A percentile compares a stretch with the other conserved stretches of the same genome.
Evolutionary conservation across 2,329 filamentous ascomycete species (phyloP).

Genomic region (Cercospora brassicicola): DNA sequence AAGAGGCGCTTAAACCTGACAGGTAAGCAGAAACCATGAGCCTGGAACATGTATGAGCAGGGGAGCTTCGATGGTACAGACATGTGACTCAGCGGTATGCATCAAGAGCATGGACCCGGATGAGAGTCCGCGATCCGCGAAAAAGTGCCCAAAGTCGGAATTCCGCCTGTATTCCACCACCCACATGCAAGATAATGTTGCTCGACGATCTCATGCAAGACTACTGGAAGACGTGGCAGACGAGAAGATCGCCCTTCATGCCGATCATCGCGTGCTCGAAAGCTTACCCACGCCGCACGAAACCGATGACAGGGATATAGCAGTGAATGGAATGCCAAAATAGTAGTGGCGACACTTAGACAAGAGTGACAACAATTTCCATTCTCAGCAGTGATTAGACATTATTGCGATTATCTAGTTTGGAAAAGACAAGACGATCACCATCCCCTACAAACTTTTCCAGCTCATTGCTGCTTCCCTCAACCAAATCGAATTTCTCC

Average conservation of each 20-base stretch:
- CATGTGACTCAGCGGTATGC: background rate
- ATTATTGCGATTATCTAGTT: background rate
- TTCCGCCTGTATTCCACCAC: background rate
- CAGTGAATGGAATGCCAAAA: background rate
- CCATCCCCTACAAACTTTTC: background rate
- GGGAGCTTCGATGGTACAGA: background rate
- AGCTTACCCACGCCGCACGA: background rate
- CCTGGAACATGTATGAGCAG: background rate
- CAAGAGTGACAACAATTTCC: background rate
- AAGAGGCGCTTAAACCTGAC: background rate
- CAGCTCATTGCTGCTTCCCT: background rate
- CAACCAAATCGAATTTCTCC: background rate
- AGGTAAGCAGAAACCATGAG: background rate
- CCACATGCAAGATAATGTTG: background rate
- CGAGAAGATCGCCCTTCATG: background rate
- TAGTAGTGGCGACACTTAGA: background rate
- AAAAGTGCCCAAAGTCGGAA: background rate
- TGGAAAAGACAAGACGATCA: background rate
- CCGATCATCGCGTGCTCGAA: slow-evolving; percentile 1
- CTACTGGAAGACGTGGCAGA: background rate
- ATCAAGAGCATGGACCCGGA: background rate
- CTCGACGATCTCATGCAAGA: background rate
- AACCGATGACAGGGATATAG: background rate
- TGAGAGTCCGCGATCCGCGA: background rate
- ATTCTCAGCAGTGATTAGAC: background rate